Evolutionary conservation across 2,329 filamentous ascomycete genomes (phyloP).

Genomic region (Sporothrix brasiliensis): DNA sequence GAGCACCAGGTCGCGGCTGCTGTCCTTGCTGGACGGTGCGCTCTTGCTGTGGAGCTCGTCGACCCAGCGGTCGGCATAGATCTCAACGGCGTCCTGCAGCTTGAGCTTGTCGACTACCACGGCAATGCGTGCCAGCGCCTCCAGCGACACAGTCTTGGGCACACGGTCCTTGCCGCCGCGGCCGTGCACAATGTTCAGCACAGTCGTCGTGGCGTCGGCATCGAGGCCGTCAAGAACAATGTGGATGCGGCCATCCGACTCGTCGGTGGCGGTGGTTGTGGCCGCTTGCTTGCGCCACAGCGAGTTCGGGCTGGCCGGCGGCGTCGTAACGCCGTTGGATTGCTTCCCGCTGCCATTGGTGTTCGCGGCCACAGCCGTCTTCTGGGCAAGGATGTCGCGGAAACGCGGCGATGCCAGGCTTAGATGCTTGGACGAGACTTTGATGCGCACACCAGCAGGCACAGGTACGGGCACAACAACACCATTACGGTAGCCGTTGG

Average conservation of each 20-base stretch:
- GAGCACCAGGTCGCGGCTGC: slow-evolving; percentile 38
- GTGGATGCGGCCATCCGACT: slow-evolving; percentile 42
- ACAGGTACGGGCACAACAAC: background rate
- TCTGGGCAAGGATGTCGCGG: slow-evolving; percentile 35
- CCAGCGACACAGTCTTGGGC: slow-evolving; percentile 45
- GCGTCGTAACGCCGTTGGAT: slow-evolving; percentile 21
- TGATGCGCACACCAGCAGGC: slow-evolving; percentile 41
- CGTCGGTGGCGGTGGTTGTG: slow-evolving; percentile 30
- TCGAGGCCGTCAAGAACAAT: slow-evolving; percentile 43
- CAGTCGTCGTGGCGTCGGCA: slow-evolving; percentile 45
- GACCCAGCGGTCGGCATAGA: slow-evolving; percentile 50
- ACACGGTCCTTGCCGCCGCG: slow-evolving; percentile 46
- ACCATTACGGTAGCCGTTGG: slow-evolving; percentile 9
- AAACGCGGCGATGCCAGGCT: slow-evolving; percentile 42
- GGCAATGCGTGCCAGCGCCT: slow-evolving; percentile 51
- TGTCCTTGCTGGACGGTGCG: slow-evolving; percentile 33
- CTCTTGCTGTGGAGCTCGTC: slow-evolving; percentile 34
- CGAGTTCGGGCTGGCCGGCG: slow-evolving; percentile 24
- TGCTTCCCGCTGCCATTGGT: background rate
- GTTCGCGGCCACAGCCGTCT: background rate
- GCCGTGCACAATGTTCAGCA: slow-evolving; percentile 53
- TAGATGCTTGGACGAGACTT: slow-evolving; percentile 46
- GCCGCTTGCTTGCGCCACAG: slow-evolving; percentile 29
- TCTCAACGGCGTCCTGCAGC: slow-evolving; percentile 49
- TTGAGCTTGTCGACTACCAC: slow-evolving; percentile 50